Evolutionary conservation across 768 basidiomycete genomes (phyloP).

Genomic region (Agrocybe praecox): DNA sequence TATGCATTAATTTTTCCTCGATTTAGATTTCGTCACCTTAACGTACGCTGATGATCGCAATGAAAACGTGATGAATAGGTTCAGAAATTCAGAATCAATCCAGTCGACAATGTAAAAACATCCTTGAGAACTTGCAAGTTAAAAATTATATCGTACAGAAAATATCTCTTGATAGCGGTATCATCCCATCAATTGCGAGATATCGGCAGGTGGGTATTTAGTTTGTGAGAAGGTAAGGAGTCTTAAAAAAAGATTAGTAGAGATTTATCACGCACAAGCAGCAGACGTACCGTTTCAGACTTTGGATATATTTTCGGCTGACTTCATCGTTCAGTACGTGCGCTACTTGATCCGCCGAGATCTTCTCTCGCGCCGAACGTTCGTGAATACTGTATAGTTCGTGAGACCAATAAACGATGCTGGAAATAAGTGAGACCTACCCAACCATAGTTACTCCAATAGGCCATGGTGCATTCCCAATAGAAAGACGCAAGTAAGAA

Average conservation of each 20-base stretch:
- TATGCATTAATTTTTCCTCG: background rate
- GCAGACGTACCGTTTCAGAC: slow-evolving; percentile 78
- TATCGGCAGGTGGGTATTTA: slow-evolving; percentile 92
- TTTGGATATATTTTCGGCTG: slow-evolving; percentile 98
- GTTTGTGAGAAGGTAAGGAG: slow-evolving; percentile 95
- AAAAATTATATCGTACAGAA: background rate
- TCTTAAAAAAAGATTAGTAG: slow-evolving; percentile 39
- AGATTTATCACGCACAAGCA: background rate
- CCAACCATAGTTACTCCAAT: slow-evolving; percentile 99
- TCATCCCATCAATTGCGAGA: slow-evolving; percentile 91
- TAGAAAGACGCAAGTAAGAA: slow-evolving; percentile 93
- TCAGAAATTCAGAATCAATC: background rate
- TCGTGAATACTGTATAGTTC: slow-evolving; percentile 80
- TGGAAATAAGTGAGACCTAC: slow-evolving; percentile 46
- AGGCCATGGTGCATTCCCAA: slow-evolving; percentile 99
- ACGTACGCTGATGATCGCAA: background rate
- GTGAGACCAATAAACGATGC: background rate
- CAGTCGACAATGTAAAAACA: too few relatives aligned
- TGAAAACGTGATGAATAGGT: background rate
- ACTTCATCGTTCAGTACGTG: slow-evolving; percentile 99
- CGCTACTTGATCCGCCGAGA: slow-evolving; percentile 94
- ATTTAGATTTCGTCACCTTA: background rate
- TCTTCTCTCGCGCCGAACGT: slow-evolving; percentile 96
- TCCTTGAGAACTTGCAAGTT: too few relatives aligned
- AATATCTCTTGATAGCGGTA: background rate